Conservation (phyloP, 2,329 filamentous ascomycete genomes). For the Mycocentrospora acerina region DNA sequence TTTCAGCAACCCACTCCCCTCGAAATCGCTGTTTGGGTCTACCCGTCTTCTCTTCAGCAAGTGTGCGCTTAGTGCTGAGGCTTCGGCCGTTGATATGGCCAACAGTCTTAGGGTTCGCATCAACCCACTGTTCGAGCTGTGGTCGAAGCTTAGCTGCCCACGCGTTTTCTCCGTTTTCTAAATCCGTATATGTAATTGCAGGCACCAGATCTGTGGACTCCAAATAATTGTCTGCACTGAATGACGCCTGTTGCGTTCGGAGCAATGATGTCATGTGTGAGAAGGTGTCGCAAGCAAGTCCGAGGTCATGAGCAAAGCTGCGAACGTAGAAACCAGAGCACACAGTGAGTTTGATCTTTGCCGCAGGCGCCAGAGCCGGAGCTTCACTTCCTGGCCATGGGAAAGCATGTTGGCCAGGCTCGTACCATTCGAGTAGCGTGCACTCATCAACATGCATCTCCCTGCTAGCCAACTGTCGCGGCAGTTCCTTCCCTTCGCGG, state of each 20-base stretch:
- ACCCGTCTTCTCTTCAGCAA: slow-evolving; percentile 10
- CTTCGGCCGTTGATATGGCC: slow-evolving; percentile 25
- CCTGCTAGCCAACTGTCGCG: slow-evolving; percentile 25
- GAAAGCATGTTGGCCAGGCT: slow-evolving; percentile 19
- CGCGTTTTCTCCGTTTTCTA: slow-evolving; percentile 22
- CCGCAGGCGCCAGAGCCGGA: slow-evolving; percentile 20
- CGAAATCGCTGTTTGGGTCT: slow-evolving; percentile 29
- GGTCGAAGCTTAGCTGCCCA: slow-evolving; percentile 24
- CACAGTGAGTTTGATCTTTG: slow-evolving; percentile 23
- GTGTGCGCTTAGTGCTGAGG: slow-evolving; percentile 12
- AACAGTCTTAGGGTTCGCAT: slow-evolving; percentile 14
- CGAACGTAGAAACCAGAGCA: slow-evolving; percentile 37
- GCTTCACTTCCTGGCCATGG: slow-evolving; percentile 9
- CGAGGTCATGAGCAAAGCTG: slow-evolving; percentile 36
- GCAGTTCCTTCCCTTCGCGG: slow-evolving; percentile 24
- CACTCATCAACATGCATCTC: slow-evolving; percentile 32
- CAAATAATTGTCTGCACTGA: slow-evolving; percentile 7
- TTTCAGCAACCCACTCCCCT: slow-evolving; percentile 28
- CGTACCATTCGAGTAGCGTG: slow-evolving; percentile 28
- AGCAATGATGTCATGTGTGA: slow-evolving; percentile 28
- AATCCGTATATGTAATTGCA: slow-evolving; percentile 23
- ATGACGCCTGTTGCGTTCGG: slow-evolving; percentile 29
- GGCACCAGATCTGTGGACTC: slow-evolving; percentile 4
- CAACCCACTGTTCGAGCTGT: slow-evolving; percentile 27
- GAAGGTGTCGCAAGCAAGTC: slow-evolving; percentile 22